Evolutionary conservation across 495 filamentous ascomycete genomes (phyloP).

Genomic region (Lichina pygmaea): DNA sequence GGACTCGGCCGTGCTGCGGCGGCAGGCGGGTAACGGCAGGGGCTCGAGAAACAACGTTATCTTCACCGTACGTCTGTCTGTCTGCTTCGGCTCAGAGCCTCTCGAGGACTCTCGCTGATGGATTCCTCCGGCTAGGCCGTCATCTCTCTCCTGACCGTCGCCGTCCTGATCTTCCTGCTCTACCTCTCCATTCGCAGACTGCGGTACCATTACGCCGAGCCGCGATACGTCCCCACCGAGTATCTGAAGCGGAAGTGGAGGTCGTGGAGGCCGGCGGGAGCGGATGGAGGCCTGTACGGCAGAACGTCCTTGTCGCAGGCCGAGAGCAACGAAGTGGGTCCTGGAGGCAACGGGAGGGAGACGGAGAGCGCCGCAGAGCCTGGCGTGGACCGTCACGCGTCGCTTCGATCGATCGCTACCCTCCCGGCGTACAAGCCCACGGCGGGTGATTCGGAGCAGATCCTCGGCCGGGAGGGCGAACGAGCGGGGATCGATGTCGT

Average conservation of each 20-base stretch:
- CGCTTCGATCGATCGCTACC: conserved; percentile 75
- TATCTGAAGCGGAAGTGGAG: conserved; percentile 32
- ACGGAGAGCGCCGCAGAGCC: conserved; percentile 2
- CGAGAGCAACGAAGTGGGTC: background rate
- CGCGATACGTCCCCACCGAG: conserved; percentile 28
- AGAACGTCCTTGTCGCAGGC: background rate
- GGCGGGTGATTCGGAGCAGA: conserved; percentile 46
- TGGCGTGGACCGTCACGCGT: conserved; percentile 59
- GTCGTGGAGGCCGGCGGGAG: conserved; percentile 22
- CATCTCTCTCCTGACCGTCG: background rate
- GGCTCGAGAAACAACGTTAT: too few species aligned
- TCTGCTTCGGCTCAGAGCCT: too few species aligned
- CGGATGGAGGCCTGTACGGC: background rate
- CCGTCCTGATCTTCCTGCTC: background rate
- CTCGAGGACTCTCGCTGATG: too few species aligned
- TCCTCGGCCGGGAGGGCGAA: conserved; percentile 81
- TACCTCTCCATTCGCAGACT: conserved; percentile 20
- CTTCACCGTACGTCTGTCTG: too few species aligned
- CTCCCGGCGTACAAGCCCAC: conserved; percentile 52
- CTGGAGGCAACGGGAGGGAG: background rate
- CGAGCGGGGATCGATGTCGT: conserved; percentile 79
- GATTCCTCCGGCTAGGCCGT: background rate
- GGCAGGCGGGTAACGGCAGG: too few species aligned
- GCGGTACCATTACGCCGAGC: conserved; percentile 21
- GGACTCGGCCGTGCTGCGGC: too few species aligned